Evolutionary conservation across 2,329 filamentous ascomycete genomes (phyloP), one percentile per base, ranked within the genome.

Genomic region (Colletotrichum lupini): DNA sequence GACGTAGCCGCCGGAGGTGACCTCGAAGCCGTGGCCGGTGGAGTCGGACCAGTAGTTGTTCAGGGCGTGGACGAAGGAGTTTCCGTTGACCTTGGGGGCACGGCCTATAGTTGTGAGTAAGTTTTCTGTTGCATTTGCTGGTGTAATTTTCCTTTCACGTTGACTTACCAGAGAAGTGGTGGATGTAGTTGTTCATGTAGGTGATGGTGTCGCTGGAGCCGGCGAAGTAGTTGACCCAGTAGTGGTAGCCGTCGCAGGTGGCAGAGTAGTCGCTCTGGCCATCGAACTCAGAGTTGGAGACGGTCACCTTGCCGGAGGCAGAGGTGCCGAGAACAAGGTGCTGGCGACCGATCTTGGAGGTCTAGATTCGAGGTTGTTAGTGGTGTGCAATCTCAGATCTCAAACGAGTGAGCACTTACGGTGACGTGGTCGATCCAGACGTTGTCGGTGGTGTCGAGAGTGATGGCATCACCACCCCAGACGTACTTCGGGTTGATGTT

Each of bases 31-130:
- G 81, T 91, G 90, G 57, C 86, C 87, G 24, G 81, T 79, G 80
- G 86, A 87, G 77, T 86, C 83, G 78, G 88, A 84, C 83, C 85
- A 91, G 85, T 87, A 90, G 85, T 91, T 91, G 86, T 91, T 91
- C 79, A 90, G 87, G 61, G 87, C 88, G 81, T 92, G 90, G 68
- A 92, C 80, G 26, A 85, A 82, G 61, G 90, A 85, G 68, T 89
- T 89, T 80, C 88, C 87, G 46, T 84, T 84, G 42, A 91, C 83
- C 83, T 91, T 90, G 77, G 89, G 90, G 22, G 83, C 82, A 73
- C 89, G 89, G 72, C 89, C 59, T 62, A 24, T 5, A 14, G 4
- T 19, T 3, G 5, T 24, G 16, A 42, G 24, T 62, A 8, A 62
- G 59, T 49, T 14, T 16, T n/a, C 37, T 28, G 9, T 4, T n/a